Percentiles rank a stretch among this genome's conserved stretches.
These are phyloP conservation scores for Phytophthora boehmeriae DNA, from an alignment of 352 stramenopile genomes.

Conservation along the genomic window DNA sequence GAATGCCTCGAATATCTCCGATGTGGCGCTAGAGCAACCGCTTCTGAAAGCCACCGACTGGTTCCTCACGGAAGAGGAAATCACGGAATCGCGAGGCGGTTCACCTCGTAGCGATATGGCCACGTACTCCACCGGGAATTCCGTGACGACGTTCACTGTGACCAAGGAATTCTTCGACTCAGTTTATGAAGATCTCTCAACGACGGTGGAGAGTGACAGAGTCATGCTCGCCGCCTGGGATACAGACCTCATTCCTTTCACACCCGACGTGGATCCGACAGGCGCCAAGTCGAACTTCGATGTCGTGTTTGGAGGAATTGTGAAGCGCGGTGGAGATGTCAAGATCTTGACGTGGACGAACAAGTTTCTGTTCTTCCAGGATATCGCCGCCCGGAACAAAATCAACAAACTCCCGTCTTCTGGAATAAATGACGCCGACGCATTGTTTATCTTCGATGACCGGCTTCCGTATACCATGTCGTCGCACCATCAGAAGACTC, in stretches of 20 bases:
- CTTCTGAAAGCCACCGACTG: conserved; percentile 51
- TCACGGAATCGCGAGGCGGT: conserved; percentile 47
- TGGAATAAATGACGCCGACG: conserved; percentile 22
- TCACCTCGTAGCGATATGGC: conserved; percentile 40
- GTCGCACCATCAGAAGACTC: conserved; percentile 58
- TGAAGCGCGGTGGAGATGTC: conserved; percentile 41
- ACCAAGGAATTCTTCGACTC: conserved; percentile 53
- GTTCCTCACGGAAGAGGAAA: conserved; percentile 63
- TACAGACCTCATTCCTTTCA: conserved; percentile 47
- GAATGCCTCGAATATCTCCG: conserved; percentile 5
- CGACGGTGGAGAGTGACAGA: conserved; percentile 22
- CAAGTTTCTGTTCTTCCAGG: conserved; percentile 44
- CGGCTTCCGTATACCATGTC: conserved; percentile 38
- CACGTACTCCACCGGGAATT: conserved; percentile 40
- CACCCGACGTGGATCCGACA: conserved; percentile 24
- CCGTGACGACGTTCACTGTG: conserved; percentile 42
- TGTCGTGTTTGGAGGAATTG: conserved; percentile 33
- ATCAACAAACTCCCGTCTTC: conserved; percentile 39
- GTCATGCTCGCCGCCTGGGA: conserved; percentile 55
- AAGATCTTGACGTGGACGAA: conserved; percentile 61
- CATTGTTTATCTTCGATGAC: conserved; percentile 58
- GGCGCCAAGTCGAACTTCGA: conserved; percentile 39
- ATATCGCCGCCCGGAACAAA: conserved; percentile 40
- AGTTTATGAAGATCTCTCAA: conserved; percentile 42
- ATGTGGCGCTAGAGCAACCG: conserved; percentile 36